A percentile compares a stretch with the other conserved stretches of the same genome.
Conservation (phyloP, 2,329 filamentous ascomycete species). For the Chalaropsis thielavioides region DNA sequence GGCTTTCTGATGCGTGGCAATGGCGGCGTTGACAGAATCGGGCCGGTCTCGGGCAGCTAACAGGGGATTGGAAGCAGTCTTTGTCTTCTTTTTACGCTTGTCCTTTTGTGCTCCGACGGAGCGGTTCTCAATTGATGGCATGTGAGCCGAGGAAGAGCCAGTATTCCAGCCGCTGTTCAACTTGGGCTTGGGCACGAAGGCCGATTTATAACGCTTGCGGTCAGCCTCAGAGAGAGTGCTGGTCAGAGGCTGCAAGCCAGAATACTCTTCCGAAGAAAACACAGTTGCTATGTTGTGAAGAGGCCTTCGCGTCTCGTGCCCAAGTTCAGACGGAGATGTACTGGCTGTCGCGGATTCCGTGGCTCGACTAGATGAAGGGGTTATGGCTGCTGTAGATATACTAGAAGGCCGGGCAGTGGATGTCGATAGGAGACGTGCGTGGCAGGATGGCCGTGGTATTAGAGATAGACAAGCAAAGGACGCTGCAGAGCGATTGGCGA, state of each 20-base stretch:
- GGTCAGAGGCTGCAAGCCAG: background rate
- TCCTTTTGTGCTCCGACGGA: background rate
- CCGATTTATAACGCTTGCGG: background rate
- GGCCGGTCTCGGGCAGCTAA: background rate
- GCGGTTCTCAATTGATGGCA: background rate
- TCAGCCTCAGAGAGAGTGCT: background rate
- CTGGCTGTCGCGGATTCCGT: background rate
- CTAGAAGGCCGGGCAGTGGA: background rate
- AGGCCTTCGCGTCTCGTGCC: background rate
- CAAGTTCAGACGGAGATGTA: background rate
- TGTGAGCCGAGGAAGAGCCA: too few species aligned
- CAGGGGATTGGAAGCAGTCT: background rate
- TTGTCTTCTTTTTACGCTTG: background rate
- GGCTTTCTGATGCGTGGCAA: background rate
- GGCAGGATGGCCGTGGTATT: too few species aligned
- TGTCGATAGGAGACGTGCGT: background rate
- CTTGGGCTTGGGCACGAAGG: background rate
- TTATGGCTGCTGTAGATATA: background rate
- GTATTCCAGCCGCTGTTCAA: background rate
- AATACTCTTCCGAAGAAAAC: background rate
- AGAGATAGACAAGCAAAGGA: background rate
- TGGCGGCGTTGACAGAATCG: background rate
- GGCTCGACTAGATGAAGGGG: background rate
- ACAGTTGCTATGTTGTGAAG: background rate
- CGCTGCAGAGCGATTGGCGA: background rate